Percentiles rank a stretch among this genome's conserved stretches.
phyloP scores from a whole-genome alignment of 2,329 filamentous ascomycete genomes.

The Aspergillus bombycis region DNA sequence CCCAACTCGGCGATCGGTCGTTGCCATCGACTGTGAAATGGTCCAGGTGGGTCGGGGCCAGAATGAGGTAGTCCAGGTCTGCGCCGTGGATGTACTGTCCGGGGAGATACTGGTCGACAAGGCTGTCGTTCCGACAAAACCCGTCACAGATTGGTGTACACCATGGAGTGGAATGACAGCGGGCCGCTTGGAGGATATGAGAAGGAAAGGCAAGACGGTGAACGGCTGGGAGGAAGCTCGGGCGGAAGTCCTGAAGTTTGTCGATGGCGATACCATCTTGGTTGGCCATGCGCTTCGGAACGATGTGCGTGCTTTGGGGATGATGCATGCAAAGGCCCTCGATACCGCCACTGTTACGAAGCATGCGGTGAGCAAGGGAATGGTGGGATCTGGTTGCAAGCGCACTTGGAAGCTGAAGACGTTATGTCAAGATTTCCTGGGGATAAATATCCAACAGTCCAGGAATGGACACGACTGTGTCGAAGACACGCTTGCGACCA shows the following conservation, averaged over 20 bases:
- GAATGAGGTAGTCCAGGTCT: neutral
- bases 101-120: neutral
- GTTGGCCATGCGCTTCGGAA: conserved; percentile 2
- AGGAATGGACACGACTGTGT: neutral
- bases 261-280: neutral
- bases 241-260: neutral
- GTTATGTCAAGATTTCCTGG: neutral
- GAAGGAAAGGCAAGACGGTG: neutral
- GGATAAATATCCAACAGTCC: neutral
- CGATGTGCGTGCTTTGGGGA: neutral
- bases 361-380: neutral
- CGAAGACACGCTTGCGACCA: neutral
- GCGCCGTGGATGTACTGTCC: neutral
- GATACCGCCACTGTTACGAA: neutral
- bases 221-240: neutral
- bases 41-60: neutral
- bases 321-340: neutral
- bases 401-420: conserved; percentile 4
- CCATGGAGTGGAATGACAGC: neutral
- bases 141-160: neutral
- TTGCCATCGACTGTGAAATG: neutral
- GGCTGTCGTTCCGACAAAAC: neutral
- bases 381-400: neutral
- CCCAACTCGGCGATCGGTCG: neutral
- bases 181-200: neutral